Percentiles rank a stretch among this genome's conserved stretches.
phyloP scores from a whole-genome alignment of 1,284 basidiomycete species.

The Apiotrichum laibachii region DNA sequence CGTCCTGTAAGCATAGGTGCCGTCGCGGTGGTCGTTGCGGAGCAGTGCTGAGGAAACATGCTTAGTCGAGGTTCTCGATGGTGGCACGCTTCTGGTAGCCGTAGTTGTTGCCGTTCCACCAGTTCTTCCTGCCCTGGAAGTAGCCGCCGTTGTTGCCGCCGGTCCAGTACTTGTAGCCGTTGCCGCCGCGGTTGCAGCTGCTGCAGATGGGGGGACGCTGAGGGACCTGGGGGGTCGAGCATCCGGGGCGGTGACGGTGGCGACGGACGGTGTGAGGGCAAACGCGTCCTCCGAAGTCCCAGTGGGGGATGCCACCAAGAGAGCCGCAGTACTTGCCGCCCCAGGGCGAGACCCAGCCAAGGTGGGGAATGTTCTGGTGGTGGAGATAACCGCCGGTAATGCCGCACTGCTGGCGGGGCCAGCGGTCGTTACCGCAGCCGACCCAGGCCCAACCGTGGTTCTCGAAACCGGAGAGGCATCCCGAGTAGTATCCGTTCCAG shows the following conservation, averaged over 20 bases:
- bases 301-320: not conserved
- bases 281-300: not conserved
- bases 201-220: not conserved
- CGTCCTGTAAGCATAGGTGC: too few relatives aligned
- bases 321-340: constrained; percentile 6
- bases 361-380: not conserved
- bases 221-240: not conserved
- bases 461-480: not conserved
- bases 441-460: not conserved
- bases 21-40: too few relatives aligned
- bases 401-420: not conserved
- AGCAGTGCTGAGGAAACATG: not conserved
- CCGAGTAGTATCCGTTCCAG: not conserved
- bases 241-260: not conserved
- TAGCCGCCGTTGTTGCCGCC: too few relatives aligned
- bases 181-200: not conserved
- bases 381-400: not conserved
- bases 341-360: not conserved
- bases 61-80: not conserved
- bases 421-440: not conserved
- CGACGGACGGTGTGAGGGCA: not conserved
- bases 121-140: too few relatives aligned
- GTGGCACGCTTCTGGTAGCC: not conserved
- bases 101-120: not conserved
- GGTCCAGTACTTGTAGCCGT: not conserved